Evolutionary conservation across 2,329 filamentous ascomycete species (phyloP).

Genomic region (Scedosporium apiospermum): DNA sequence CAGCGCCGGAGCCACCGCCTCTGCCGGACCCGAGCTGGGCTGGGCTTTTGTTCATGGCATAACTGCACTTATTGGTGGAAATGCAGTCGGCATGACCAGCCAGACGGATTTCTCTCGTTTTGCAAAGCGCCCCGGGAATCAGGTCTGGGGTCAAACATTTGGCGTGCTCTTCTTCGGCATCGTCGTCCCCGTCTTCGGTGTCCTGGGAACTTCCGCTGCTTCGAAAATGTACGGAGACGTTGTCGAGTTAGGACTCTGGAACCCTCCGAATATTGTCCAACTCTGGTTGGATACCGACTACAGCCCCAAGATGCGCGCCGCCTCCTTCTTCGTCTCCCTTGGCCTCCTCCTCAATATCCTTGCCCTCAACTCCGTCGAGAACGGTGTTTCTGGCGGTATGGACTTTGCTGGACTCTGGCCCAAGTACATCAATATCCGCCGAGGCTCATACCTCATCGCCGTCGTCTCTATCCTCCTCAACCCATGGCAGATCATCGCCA

Average conservation of each 20-base stretch:
- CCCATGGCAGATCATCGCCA: constrained; percentile 42
- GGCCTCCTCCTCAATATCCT: background rate
- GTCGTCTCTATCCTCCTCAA: constrained; percentile 32
- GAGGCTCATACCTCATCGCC: constrained; percentile 39
- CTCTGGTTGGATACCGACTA: background rate
- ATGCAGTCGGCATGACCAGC: constrained; percentile 34
- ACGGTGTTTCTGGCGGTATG: constrained; percentile 42
- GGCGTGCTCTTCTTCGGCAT: constrained; percentile 27
- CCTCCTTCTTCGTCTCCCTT: background rate
- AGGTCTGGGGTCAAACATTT: constrained; percentile 30
- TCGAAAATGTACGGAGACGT: constrained; percentile 22
- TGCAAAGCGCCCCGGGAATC: constrained; percentile 25
- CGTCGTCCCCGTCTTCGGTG: constrained; percentile 27
- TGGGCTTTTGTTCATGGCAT: constrained; percentile 28
- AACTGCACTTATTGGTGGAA: constrained; percentile 30
- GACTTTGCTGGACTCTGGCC: constrained; percentile 44
- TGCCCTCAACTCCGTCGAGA: constrained; percentile 22
- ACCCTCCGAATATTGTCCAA: constrained; percentile 18
- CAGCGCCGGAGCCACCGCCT: too few species aligned
- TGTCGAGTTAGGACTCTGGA: constrained; percentile 21
- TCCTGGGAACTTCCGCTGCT: constrained; percentile 20
- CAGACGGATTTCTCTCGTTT: constrained; percentile 35
- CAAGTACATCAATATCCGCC: constrained; percentile 44
- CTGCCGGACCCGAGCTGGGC: constrained; percentile 15
- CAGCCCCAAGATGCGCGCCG: background rate